phyloP scores from a whole-genome alignment of 2,329 filamentous ascomycete genomes.

The Calonectria pteridis region DNA sequence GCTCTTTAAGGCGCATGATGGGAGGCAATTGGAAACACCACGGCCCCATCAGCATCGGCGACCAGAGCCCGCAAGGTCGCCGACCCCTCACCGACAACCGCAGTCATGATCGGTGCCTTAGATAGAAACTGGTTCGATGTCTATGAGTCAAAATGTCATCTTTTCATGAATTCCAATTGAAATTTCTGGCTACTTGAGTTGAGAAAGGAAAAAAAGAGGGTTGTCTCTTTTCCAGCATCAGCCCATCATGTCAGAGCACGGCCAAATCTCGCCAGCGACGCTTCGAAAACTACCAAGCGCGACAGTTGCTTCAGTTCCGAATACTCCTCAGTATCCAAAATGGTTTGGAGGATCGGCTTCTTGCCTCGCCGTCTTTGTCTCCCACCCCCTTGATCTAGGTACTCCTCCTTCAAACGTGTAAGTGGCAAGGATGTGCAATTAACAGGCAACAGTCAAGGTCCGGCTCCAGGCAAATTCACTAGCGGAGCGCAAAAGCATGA shows the following conservation, averaged over 20 bases:
- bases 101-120: background rate
- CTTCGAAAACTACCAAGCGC: background rate
- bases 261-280: background rate
- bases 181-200: background rate
- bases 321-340: constrained; percentile 24
- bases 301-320: background rate
- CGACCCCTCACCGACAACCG: background rate
- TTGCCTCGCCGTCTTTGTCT: constrained; percentile 29
- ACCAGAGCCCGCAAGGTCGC: constrained; percentile 8
- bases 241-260: constrained; percentile 19
- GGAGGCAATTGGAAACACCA: background rate
- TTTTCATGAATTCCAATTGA: background rate
- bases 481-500: constrained; percentile 19
- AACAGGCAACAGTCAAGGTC: constrained; percentile 26
- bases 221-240: background rate
- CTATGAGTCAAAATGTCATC: background rate
- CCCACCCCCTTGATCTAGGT: constrained; percentile 31
- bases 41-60: background rate
- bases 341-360: constrained; percentile 31
- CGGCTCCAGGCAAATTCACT: constrained; percentile 21
- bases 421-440: background rate
- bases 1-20: background rate
- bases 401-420: background rate
- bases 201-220: background rate
- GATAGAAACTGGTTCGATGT: background rate